Base-by-base conservation (phyloP, 768 basidiomycete species). In the Russula olivacea region DNA sequence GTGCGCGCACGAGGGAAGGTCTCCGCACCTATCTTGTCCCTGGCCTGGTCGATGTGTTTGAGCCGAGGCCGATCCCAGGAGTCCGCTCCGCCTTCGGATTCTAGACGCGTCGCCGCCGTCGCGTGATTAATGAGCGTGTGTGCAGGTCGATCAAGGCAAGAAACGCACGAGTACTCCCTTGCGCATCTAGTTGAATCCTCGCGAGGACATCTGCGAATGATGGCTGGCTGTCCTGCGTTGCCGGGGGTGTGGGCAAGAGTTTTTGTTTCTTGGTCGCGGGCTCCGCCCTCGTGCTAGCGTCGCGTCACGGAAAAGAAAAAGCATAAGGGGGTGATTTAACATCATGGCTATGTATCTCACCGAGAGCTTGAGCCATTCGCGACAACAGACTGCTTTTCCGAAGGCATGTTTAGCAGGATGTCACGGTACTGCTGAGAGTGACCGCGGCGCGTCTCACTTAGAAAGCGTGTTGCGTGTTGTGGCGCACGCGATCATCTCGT, bases 71-170 rank as follows among this genome's bases (percentile, higher is more conserved):
- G 80, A 4, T 81, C 73, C 92, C 92, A 94, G 45, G 75, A 72
- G 71, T 88, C 81, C 21, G 88, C 85, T 61, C 91, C 91, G 66
- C 91, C 91, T 73, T 92, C 91, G 11, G 83, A 83, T 52, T 76
- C 88, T 88, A 58, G 54, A 64, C 51, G 63, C 48, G 48, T 21
- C n/a, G n/a, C n/a, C n/a, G n/a, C n/a, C n/a, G n/a, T n/a, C 51
- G 43, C 55, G 30, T 45, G n/a, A 11, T n/a, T 54, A 32, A 45
- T 45, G 15, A 40, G 40, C 1, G 10, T 30, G 45, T 1, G 36
- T 4, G 5, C 25, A 23, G 25, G n/a, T 19, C 23, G 7, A 3
- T 23, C 25, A 23, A 50, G 45, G 21, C 10, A 55, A 15, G 19
- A 50, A 17, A 61, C 64, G 54, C 53, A 70, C 59, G 48, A 15